Conservation (phyloP, 2,329 filamentous ascomycete species). For the Parafenestella ontariensis region DNA sequence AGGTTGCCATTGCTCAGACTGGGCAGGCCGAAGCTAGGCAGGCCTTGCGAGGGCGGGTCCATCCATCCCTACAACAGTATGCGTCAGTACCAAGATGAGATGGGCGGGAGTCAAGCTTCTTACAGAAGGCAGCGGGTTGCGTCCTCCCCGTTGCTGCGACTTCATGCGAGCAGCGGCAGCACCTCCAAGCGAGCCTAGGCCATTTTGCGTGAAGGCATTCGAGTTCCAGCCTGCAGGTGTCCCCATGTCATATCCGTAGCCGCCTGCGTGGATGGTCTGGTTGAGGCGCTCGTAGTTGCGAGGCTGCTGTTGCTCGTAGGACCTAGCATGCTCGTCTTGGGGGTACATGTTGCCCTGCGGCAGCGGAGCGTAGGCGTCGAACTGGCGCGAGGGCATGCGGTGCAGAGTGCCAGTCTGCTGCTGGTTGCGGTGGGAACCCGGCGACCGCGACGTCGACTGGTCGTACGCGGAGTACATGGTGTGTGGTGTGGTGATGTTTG, state of each 20-base stretch:
- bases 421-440: conserved; percentile 73
- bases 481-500: conserved; percentile 24
- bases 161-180: conserved; percentile 62
- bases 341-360: conserved; percentile 70
- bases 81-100: conserved; percentile 9
- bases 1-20: conserved; percentile 47
- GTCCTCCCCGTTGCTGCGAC: conserved; percentile 61
- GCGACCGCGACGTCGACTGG: conserved; percentile 67
- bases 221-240: conserved; percentile 83
- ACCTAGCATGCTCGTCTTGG: conserved; percentile 68
- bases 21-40: conserved; percentile 51
- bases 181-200: conserved; percentile 66
- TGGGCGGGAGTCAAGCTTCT: conserved; percentile 49
- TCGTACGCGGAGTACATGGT: conserved; percentile 50
- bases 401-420: conserved; percentile 64
- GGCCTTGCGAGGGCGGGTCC: conserved; percentile 55
- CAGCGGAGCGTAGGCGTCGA: conserved; percentile 75
- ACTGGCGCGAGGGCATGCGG: conserved; percentile 77
- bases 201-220: conserved; percentile 71
- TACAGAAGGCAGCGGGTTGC: conserved; percentile 74
- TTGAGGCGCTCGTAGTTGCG: conserved; percentile 67
- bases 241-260: conserved; percentile 72
- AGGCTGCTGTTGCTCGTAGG: conserved; percentile 55
- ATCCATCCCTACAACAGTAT: conserved; percentile 65
- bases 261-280: conserved; percentile 64